A percentile compares a stretch with the other conserved stretches of the same genome.
These are phyloP conservation scores for thale cress (Arabidopsis thaliana) DNA, from an alignment of 345 rosid species.

Conservation along the genomic window DNA sequence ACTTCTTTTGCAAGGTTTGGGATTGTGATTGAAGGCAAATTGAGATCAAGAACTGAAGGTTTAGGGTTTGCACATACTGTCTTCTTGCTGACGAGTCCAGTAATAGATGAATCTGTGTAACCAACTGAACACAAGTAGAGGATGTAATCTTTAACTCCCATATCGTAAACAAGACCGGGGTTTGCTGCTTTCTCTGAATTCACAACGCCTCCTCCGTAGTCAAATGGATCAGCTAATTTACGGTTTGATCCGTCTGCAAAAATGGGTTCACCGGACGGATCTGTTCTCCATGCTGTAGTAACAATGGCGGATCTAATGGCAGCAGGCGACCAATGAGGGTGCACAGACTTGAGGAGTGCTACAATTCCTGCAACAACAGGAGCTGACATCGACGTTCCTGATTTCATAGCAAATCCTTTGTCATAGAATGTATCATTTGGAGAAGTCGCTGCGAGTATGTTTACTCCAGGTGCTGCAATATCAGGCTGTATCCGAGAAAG, in stretches of 20 bases:
- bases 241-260: conserved; percentile 54
- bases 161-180: conserved; percentile 58
- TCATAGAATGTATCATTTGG: conserved; percentile 30
- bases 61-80: conserved; percentile 45
- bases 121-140: conserved; percentile 55
- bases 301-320: conserved; percentile 69
- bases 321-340: conserved; percentile 63
- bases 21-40: conserved; percentile 57
- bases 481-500: conserved; percentile 57
- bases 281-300: conserved; percentile 61
- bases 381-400: conserved; percentile 72
- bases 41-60: conserved; percentile 47
- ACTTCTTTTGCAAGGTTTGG: conserved; percentile 50
- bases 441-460: conserved; percentile 60
- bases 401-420: conserved; percentile 41
- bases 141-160: conserved; percentile 44
- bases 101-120: conserved; percentile 47
- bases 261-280: conserved; percentile 52
- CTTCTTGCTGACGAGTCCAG: conserved; percentile 37
- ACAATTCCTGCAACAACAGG: conserved; percentile 63
- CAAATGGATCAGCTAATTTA: conserved; percentile 54
- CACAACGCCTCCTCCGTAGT: conserved; percentile 57
- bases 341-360: conserved; percentile 59
- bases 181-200: conserved; percentile 50
- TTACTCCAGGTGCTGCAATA: conserved; percentile 74